A percentile compares a stretch with the other conserved stretches of the same genome.
Conservation (phyloP, 1,284 basidiomycete genomes). For the Boletus smithii region DNA sequence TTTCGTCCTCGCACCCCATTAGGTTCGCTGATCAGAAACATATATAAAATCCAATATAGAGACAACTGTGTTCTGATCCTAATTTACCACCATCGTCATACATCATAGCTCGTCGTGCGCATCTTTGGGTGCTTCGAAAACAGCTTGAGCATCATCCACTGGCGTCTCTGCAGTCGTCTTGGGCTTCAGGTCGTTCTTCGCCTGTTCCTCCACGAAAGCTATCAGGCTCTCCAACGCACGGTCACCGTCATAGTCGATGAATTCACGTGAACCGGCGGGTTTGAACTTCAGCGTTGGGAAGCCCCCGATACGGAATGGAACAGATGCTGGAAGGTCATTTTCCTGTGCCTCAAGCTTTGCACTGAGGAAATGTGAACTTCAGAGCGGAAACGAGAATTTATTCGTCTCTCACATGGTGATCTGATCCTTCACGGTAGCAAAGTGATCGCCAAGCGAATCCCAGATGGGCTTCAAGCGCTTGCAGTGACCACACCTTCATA, state of each 20-base stretch:
- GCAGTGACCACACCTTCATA: constrained; percentile 85
- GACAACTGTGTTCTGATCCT: constrained; percentile 21
- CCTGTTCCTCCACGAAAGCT: constrained; percentile 80
- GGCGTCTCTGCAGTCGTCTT: constrained; percentile 13
- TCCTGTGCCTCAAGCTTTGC: constrained; percentile 96
- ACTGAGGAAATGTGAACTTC: constrained; percentile 41
- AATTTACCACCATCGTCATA: constrained; percentile 12
- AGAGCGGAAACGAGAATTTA: not conserved
- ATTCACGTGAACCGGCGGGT: constrained; percentile 81
- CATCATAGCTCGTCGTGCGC: constrained; percentile 30
- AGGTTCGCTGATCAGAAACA: constrained; percentile 15
- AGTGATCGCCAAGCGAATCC: constrained; percentile 90
- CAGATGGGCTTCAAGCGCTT: constrained; percentile 94
- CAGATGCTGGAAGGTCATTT: constrained; percentile 90
- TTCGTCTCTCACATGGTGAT: constrained; percentile 71
- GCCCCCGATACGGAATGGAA: constrained; percentile 81
- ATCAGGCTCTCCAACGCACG: constrained; percentile 83
- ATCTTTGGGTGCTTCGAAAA: constrained; percentile 28
- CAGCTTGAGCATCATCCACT: constrained; percentile 23
- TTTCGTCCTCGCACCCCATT: constrained; percentile 3
- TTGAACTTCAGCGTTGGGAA: constrained; percentile 99
- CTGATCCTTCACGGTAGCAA: constrained; percentile 72
- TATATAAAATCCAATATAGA: constrained; percentile 23
- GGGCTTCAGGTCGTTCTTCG: constrained; percentile 56
- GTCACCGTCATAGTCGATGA: constrained; percentile 93